Base-by-base conservation (phyloP, 768 basidiomycete species). In the Cyathus striatus region DNA sequence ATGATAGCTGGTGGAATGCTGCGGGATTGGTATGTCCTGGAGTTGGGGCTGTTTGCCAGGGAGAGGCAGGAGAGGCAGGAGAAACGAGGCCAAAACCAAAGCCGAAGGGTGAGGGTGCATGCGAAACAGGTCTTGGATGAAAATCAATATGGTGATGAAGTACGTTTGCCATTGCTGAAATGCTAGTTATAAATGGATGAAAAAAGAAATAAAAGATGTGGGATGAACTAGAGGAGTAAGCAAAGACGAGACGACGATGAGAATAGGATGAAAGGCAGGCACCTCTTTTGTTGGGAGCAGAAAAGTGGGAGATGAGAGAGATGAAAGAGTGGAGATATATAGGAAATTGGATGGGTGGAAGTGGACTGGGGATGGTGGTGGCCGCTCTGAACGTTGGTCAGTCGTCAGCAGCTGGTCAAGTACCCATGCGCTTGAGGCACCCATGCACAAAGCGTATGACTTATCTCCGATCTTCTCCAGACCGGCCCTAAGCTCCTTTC, bases 71-170 rank as follows among this genome's bases (percentile, higher is more conserved):
- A 32, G 76, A 54, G 34, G 68, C 57, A 40, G 73, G 55, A 10
- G 70, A 48, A 55, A 66, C 61, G 14, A 87, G 64, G 24, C 79
- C 82, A 56, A 89, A 89, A 7, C 84, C 86, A 57, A 88, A 87
- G 2, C 81, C 84, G 51, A 87, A 73, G 17, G 81, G 71, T 22
- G 84, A 77, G 0, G 82, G 68, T 1, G 81, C 68, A 63, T 83
- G 77, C 36, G 70, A 70, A 23, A 78, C 73, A 18, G 80, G 69
- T 41, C 73, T 66, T 39, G 79, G 72, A 43, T 78, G 75, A 51
- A 87, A 83, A 43, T 77, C 79, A 38, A 86, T 69, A 42, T 78
- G 81, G 41, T 77, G 75, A 35, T 81, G 74, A 34, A 83, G 70
- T 53, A 86, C 78, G 61, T 87, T 84, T 40, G 86, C 80, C 85